Evolutionary conservation across 371 early-diverging fungal genomes (phyloP).

Genomic region (Mycotypha africana): DNA sequence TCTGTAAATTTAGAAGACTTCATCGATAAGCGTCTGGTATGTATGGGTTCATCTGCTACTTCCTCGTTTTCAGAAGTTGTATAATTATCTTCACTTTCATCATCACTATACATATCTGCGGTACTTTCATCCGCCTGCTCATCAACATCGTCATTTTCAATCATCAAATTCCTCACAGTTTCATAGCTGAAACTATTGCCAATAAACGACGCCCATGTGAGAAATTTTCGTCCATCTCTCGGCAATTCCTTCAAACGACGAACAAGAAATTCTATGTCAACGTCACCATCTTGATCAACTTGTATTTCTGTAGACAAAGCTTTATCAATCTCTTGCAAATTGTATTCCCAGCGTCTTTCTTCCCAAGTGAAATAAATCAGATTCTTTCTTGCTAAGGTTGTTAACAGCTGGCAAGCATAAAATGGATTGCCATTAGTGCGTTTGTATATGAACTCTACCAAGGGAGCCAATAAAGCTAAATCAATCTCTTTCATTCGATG

Average conservation of each 20-base stretch:
- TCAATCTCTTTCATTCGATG: slow-evolving; percentile 37
- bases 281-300: slow-evolving; percentile 20
- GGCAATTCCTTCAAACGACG: slow-evolving; percentile 38
- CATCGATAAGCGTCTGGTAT: no score
- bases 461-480: slow-evolving; percentile 20
- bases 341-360: slow-evolving; percentile 44
- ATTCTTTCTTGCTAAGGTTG: slow-evolving; percentile 39
- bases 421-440: slow-evolving; percentile 41
- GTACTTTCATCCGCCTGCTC: no score
- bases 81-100: not conserved
- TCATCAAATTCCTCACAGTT: slow-evolving; percentile 36
- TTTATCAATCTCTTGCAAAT: slow-evolving; percentile 40
- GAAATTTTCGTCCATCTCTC: slow-evolving; percentile 36
- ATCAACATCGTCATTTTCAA: slow-evolving; percentile 23
- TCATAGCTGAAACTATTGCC: slow-evolving; percentile 43
- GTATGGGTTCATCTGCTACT: not conserved
- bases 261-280: slow-evolving; percentile 37
- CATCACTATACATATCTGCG: no score
- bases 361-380: slow-evolving; percentile 43
- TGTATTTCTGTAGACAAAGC: slow-evolving; percentile 20
- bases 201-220: slow-evolving; percentile 48
- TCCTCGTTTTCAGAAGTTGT: no score
- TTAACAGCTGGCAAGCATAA: slow-evolving; percentile 33
- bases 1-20: not conserved
- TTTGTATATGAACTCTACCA: slow-evolving; percentile 38